Percentiles rank a stretch among this genome's conserved stretches.
phyloP scores from a whole-genome alignment of 2,329 filamentous ascomycete genomes.

The Talaromyces islandicus region DNA sequence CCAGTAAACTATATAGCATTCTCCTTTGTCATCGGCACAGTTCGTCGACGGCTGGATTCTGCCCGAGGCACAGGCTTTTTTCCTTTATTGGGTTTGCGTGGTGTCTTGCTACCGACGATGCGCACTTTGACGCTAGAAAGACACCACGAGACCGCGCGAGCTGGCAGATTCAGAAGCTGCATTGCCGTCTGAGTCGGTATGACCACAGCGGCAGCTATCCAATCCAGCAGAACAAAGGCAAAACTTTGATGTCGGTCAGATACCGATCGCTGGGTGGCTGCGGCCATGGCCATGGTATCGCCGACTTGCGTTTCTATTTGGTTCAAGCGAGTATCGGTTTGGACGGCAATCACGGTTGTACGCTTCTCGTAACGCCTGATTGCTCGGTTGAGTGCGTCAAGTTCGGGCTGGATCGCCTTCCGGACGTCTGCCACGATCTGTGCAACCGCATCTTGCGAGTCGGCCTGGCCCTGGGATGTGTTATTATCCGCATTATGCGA shows the following conservation, averaged over 20 bases:
- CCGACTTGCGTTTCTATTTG: slow-evolving; percentile 65
- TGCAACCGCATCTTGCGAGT: slow-evolving; percentile 20
- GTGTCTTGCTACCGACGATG: background rate
- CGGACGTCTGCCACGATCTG: slow-evolving; percentile 52
- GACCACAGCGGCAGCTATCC: slow-evolving; percentile 28
- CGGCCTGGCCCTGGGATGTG: background rate
- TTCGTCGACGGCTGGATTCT: background rate
- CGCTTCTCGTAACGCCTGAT: slow-evolving; percentile 90
- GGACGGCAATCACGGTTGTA: slow-evolving; percentile 64
- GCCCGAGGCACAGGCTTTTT: slow-evolving; percentile 15
- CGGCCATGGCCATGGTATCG: slow-evolving; percentile 75
- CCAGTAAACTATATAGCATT: background rate
- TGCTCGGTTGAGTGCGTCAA: slow-evolving; percentile 82
- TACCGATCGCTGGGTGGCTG: slow-evolving; percentile 51
- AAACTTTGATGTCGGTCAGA: slow-evolving; percentile 18
- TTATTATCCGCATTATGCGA: slow-evolving; percentile 13
- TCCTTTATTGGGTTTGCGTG: slow-evolving; percentile 14
- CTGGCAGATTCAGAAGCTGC: slow-evolving; percentile 26
- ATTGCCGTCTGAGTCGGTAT: slow-evolving; percentile 29
- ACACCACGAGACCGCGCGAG: slow-evolving; percentile 17
- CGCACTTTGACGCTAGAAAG: slow-evolving; percentile 11
- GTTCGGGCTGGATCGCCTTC: slow-evolving; percentile 66
- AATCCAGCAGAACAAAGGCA: slow-evolving; percentile 27
- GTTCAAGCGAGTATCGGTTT: slow-evolving; percentile 69
- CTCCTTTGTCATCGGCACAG: background rate